Base-by-base conservation (phyloP, 176 grass and related monocot species). In the Carex cristatella region DNA sequence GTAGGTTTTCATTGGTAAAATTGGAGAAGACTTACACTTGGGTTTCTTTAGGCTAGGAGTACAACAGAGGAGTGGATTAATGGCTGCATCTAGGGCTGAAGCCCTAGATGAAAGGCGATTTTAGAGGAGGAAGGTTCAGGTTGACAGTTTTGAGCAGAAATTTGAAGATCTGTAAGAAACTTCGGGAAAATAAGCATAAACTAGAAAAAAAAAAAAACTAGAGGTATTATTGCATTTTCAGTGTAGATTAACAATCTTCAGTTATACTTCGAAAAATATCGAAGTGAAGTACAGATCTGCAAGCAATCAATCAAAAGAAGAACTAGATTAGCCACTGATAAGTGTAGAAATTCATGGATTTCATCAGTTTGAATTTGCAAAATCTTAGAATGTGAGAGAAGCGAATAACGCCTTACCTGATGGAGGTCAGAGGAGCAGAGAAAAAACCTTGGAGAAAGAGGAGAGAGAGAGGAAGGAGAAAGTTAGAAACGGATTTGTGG, bases 331-430 rank as follows among this genome's bases (percentile, higher is more conserved):
- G 6, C 61, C 53, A 59, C 49, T 80, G 65, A 67, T 31, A 56
- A 16, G 6, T 18, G 54, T 79, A 61, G 55, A 60, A 80, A 80
- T 80, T 40, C 14, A 3, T 5, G 13, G 30, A 80, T 61, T 40
- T 59, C n/a, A 80, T 31, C 77, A 35, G 57, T 31, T 59, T 16
- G 31, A 53, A 80, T 40, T 80, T 19, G 19, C n/a, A 80, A 32
- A 59, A 80, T 59, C 5, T 80, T 31, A 61, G 15, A 80, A 59
- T 59, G 15, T 4, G 56, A 66, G 62, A 83, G 62, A 28, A 11
- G 28, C 55, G n/a, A 83, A 67, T n/a, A 30, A 35, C 19, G 40
- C 78, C 56, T 80, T 80, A 80, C 56, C 78, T 42, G 16, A 60
- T n/a, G 30, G 27, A 60, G 27, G 48, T 51, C 48, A 51, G 48